These are phyloP conservation scores for Zymoseptoria crescenta DNA, from an alignment of 2,329 filamentous ascomycete genomes.

Conservation along the genomic window DNA sequence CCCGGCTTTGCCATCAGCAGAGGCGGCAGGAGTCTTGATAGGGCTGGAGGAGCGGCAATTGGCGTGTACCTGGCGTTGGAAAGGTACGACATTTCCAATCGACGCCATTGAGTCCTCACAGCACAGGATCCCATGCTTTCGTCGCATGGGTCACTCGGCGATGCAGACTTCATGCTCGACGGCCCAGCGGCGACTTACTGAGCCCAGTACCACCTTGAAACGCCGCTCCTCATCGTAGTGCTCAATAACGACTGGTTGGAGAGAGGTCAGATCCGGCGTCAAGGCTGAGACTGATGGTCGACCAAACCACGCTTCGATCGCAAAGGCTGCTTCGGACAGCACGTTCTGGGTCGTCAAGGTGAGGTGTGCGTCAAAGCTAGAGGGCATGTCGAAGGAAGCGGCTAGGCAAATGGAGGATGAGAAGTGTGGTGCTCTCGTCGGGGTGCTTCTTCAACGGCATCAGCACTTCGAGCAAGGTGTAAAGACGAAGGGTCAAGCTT, in stretches of 20 bases:
- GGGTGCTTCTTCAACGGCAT: background rate
- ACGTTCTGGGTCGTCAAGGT: slow-evolving; percentile 8
- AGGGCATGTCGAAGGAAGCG: slow-evolving; percentile 4
- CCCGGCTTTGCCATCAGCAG: slow-evolving; percentile 12
- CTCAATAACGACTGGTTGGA: slow-evolving; percentile 20
- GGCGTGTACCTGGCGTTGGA: slow-evolving; percentile 13
- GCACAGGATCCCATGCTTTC: background rate
- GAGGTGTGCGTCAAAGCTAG: slow-evolving; percentile 1
- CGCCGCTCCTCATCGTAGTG: slow-evolving; percentile 15
- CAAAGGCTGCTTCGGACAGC: too few species aligned
- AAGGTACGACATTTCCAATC: slow-evolving; percentile 6
- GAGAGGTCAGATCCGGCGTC: slow-evolving; percentile 8
- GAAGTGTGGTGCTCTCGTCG: slow-evolving; percentile 9
- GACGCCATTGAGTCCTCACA: background rate
- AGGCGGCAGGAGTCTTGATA: slow-evolving; percentile 17
- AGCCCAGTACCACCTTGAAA: slow-evolving; percentile 5
- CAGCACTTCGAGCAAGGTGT: background rate
- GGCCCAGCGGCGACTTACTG: slow-evolving; percentile 9
- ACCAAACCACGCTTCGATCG: too few species aligned
- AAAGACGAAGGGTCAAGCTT: background rate
- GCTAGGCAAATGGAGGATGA: slow-evolving; percentile 4
- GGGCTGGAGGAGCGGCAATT: slow-evolving; percentile 14
- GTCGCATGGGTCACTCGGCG: background rate
- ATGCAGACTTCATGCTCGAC: slow-evolving; percentile 9
- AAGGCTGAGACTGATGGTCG: slow-evolving; percentile 10